phyloP scores from a whole-genome alignment of 2,329 filamentous ascomycete genomes.

The Cadophora malorum region DNA sequence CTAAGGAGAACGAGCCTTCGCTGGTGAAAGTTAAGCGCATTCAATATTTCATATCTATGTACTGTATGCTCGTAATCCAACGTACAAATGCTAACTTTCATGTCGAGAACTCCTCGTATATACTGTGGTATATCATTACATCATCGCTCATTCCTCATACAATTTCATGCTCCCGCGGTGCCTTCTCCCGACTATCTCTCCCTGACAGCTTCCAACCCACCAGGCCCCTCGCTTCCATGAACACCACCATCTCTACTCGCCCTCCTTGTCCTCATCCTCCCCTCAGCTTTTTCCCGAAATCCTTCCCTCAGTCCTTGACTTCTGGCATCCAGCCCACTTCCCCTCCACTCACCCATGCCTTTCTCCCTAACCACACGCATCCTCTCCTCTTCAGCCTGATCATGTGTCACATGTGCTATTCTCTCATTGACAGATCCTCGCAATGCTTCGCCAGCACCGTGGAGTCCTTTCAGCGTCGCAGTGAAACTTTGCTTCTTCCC shows the following conservation, averaged over 20 bases:
- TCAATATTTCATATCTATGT: neutral
- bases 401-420: conserved; percentile 34
- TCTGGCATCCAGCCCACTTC: conserved; percentile 33
- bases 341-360: conserved; percentile 35
- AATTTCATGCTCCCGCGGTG: neutral
- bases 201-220: conserved; percentile 32
- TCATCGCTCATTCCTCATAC: conserved; percentile 7
- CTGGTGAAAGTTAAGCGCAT: neutral
- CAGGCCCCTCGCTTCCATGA: conserved; percentile 37
- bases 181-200: conserved; percentile 25
- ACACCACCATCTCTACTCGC: conserved; percentile 32
- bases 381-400: conserved; percentile 37
- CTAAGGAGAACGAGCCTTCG: neutral
- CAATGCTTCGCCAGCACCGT: conserved; percentile 38
- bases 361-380: conserved; percentile 35
- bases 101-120: neutral
- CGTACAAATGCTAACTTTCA: neutral
- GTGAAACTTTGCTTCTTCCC: conserved; percentile 21
- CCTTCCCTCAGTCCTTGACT: conserved; percentile 31
- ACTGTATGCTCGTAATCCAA: neutral
- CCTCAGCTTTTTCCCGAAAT: conserved; percentile 36
- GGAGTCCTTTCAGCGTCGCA: conserved; percentile 33
- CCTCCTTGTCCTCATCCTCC: conserved; percentile 27
- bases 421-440: conserved; percentile 35
- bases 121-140: conserved; percentile 29